Percentiles rank a stretch among this genome's conserved stretches.
Evolutionary conservation across 75 land plant species (phyloP).

Genomic region (Selaginella moellendorffii): DNA sequence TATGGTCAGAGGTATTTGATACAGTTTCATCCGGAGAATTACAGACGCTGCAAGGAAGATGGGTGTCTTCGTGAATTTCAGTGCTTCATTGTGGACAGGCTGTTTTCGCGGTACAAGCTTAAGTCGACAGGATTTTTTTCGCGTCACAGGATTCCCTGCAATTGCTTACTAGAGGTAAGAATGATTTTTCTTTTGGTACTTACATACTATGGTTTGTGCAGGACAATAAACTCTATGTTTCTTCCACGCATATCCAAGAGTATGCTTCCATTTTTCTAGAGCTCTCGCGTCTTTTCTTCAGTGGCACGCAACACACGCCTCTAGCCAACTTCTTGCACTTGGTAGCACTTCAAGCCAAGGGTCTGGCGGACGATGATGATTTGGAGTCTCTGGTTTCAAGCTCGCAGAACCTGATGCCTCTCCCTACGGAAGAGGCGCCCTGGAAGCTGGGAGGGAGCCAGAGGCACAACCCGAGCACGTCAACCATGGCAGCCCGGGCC

Average conservation of each 20-base stretch:
- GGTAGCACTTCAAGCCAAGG: constrained; percentile 59
- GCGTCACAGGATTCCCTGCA: constrained; percentile 33
- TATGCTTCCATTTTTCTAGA: constrained; percentile 51
- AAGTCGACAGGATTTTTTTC: constrained; percentile 23
- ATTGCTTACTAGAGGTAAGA: constrained; percentile 58
- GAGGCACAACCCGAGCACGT: not conserved
- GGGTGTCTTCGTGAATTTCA: constrained; percentile 20
- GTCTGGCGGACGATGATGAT: too few relatives aligned
- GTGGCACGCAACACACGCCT: constrained; percentile 41
- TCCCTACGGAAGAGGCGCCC: constrained; percentile 11
- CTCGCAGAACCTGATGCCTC: not conserved
- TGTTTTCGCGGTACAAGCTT: constrained; percentile 47
- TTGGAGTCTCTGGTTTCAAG: not conserved
- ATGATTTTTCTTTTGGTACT: not conserved
- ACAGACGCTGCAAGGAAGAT: constrained; percentile 26
- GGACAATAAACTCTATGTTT: constrained; percentile 42
- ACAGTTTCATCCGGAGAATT: constrained; percentile 34
- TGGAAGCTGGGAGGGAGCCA: constrained; percentile 18
- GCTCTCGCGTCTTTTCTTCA: constrained; percentile 62
- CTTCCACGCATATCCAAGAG: constrained; percentile 27
- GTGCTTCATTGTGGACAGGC: constrained; percentile 39
- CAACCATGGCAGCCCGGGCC: not conserved
- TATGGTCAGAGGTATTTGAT: constrained; percentile 70
- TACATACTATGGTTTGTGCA: constrained; percentile 16
- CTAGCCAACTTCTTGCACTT: constrained; percentile 82